Conservation (phyloP, 2,329 filamentous ascomycete genomes). For the Trichoderma lentiforme region DNA sequence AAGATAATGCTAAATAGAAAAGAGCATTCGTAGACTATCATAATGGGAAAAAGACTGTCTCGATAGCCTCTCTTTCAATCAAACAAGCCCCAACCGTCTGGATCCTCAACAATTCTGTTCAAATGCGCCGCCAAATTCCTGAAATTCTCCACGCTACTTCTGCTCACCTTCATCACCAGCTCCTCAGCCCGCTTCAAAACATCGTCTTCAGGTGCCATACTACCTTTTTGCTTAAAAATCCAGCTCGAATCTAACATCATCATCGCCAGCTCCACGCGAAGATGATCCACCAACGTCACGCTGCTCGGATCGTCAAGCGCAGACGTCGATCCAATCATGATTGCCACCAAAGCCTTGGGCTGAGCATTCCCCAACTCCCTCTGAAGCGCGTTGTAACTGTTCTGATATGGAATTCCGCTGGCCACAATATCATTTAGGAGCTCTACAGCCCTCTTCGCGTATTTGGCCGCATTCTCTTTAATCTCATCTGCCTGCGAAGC, state of each 20-base stretch:
- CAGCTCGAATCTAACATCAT: conserved; percentile 9
- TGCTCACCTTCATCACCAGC: conserved; percentile 20
- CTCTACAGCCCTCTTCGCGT: neutral
- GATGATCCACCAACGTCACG: conserved; percentile 21
- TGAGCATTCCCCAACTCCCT: neutral
- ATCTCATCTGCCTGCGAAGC: neutral
- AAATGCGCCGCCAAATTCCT: neutral
- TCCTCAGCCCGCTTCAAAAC: neutral
- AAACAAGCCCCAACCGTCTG: neutral
- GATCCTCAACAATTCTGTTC: neutral
- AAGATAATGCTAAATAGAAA: neutral
- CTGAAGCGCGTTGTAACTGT: neutral
- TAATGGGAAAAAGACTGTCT: neutral
- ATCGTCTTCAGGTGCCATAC: neutral
- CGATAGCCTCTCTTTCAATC: neutral
- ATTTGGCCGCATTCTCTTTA: neutral
- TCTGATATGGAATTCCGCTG: neutral
- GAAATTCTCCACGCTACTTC: conserved; percentile 8
- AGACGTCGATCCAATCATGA: neutral
- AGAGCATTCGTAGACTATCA: neutral
- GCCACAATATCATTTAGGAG: conserved; percentile 3
- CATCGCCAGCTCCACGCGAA: conserved; percentile 22
- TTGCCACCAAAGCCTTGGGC: neutral
- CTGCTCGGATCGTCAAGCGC: neutral
- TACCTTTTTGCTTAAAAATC: neutral